phyloP scores from a whole-genome alignment of 2,329 filamentous ascomycete species.

The Fusarium sacchari region DNA sequence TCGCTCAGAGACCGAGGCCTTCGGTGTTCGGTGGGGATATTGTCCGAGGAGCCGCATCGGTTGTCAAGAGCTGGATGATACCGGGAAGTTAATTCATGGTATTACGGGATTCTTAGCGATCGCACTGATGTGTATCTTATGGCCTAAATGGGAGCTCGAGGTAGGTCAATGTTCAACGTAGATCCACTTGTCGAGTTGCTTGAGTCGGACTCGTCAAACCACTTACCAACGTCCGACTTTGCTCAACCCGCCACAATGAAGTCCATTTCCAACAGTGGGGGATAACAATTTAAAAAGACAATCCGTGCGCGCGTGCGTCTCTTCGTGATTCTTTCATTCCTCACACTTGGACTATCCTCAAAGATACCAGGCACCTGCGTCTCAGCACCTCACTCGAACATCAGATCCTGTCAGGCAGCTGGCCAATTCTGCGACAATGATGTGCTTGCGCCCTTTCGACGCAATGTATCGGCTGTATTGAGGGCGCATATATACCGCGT shows the following conservation, averaged over 20 bases:
- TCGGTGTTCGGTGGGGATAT: neutral
- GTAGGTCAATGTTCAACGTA: neutral
- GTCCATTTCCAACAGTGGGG: neutral
- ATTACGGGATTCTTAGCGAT: too few species aligned
- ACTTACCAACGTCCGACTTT: neutral
- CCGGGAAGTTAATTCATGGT: rapidly evolving
- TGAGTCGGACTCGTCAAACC: neutral
- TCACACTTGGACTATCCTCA: neutral
- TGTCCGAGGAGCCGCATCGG: neutral
- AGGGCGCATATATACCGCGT: too few species aligned
- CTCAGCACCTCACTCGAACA: too few species aligned
- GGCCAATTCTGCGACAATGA: neutral
- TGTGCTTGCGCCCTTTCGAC: too few species aligned
- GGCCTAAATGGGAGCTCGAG: neutral
- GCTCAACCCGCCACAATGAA: neutral
- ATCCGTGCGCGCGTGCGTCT: too few species aligned
- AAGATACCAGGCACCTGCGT: neutral
- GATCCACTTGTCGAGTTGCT: neutral
- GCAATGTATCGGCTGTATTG: rapidly evolving
- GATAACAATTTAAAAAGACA: neutral
- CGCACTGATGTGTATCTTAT: neutral
- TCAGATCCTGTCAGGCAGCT: too few species aligned
- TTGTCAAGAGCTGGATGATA: neutral
- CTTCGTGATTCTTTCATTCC: neutral
- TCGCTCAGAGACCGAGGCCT: neutral